These are phyloP conservation scores for Citrus cavaleriei DNA, from an alignment of 345 rosid species.

Conservation along the genomic window DNA sequence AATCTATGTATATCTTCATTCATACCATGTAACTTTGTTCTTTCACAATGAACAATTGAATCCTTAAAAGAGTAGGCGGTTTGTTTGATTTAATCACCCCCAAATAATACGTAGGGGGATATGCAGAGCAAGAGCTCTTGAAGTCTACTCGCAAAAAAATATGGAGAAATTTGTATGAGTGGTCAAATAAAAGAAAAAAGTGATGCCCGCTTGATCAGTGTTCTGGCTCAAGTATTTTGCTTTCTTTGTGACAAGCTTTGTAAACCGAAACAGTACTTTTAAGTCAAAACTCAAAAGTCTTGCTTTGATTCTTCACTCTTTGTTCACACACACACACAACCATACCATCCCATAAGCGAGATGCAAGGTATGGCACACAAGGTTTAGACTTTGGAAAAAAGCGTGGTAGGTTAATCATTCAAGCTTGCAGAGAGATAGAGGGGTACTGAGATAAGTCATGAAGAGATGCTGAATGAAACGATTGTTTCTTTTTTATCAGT, in stretches of 20 bases:
- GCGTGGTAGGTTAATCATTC: background rate
- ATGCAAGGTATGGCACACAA: background rate
- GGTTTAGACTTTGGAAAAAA: background rate
- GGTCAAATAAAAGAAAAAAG: background rate
- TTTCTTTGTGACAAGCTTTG: background rate
- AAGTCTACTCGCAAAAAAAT: too few species aligned
- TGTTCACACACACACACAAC: background rate
- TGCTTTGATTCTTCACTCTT: background rate
- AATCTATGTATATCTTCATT: background rate
- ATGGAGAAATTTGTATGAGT: background rate
- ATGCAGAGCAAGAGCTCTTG: too few species aligned
- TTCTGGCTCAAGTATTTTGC: background rate
- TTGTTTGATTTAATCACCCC: too few species aligned
- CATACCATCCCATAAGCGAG: background rate
- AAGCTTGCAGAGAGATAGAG: background rate
- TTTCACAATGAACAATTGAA: background rate
- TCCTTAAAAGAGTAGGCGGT: background rate
- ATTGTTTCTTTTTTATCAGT: background rate
- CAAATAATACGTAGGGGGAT: too few species aligned
- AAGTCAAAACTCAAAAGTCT: background rate
- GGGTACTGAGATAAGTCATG: background rate
- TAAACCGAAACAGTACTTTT: background rate
- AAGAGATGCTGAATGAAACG: background rate
- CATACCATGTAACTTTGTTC: background rate
- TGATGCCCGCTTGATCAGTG: background rate